Base-by-base conservation (phyloP, 2,329 filamentous ascomycete genomes). In the Leptographium lundbergii region DNA sequence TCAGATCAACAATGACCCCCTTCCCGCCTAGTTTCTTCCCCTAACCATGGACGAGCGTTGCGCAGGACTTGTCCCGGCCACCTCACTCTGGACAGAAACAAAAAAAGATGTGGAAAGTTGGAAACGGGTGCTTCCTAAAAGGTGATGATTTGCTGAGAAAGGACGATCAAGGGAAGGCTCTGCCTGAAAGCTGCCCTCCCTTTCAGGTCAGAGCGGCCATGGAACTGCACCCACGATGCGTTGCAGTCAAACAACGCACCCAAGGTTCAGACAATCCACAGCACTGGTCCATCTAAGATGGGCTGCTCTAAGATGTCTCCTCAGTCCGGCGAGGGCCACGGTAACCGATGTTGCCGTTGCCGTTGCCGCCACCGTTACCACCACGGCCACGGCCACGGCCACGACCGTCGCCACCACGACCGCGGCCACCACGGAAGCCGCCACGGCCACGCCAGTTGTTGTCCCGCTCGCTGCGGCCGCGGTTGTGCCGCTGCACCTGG, bases 401-500 rank as follows among this genome's bases (percentile, higher is more conserved):
- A n/a, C 56, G 59, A 7, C 54, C 36, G 42, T 42, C 56, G 5
- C 57, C 36, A 24, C 60, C 52, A 50, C 60, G 48, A 47, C 60
- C 59, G 50, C 60, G 32, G 29, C 65, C 22, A 27, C 65, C 63
- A 25, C 74, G 71, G 22, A 72, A 45, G 59, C 78, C 77, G 61
- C 81, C 75, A 59, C 81, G 75, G 63, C 72, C 72, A 51, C 76
- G 76, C 62, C 78, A 73, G 47, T 36, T 52, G 54, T 74, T 73
- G 42, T 82, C 80, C 56, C 80, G 75, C 59, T 77, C 78, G 66
- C 77, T 77, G 59, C 79, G 79, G 58, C 75, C 76, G 60, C 78
- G 78, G 70, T 81, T 81, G 67, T 82, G 81, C 60, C 76, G 73
- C 66, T 81, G 81, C 13, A 90, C 87, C 67, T 86, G 82, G 61